Evolutionary conservation across 179 eudicot species (phyloP), one percentile per base, ranked within the genome.

Genomic region (Gypsophila paniculata): DNA sequence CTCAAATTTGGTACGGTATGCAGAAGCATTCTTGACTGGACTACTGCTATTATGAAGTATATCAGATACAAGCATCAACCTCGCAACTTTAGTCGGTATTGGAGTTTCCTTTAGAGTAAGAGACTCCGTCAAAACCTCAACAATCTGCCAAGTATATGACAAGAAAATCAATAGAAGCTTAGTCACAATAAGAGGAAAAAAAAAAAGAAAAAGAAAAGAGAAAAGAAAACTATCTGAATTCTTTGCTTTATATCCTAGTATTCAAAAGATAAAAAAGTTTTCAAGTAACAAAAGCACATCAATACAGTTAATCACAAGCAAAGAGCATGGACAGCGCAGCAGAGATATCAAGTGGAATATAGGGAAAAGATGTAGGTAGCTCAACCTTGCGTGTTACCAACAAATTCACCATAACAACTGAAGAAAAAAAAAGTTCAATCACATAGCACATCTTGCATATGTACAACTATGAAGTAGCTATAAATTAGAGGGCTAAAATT

Each of bases 81-180:
- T 86, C 21, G 99, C 94, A 84, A 91, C 99, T 91, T 94, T 94
- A 71, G 97, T 90, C n/a, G 99, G 99, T 70, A 94, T 94, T n/a
- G 97, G 90, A 55, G 99, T 94, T 85, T 94, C 99, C 82, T 90
- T 94, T 61, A 94, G 94, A 49, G 99, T 91, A 81, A 94, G 80
- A 2, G 99, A 94, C 78, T 91, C 99, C 0, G 92, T 91, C 58
- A 94, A 77, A 74, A 94, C 99, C 85, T 94, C 99, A 80, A 94
- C 97, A 51, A 94, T 85, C 99, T 94, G 92, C 70, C 69, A 73
- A 25, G 76, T 22, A 72, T 4, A 29, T 39, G 62, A 44, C 25
- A 38, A 68, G 21, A 64, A 52, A 54, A 38, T n/a, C 13, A 52
- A 39, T 54, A 25, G 11, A 21, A 68, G 22, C 52, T 22, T 42